Percentiles rank a stretch among this genome's conserved stretches.
These are phyloP conservation scores for Ophiocordyceps unilateralis DNA, from an alignment of 2,329 filamentous ascomycete genomes.

Conservation along the genomic window DNA sequence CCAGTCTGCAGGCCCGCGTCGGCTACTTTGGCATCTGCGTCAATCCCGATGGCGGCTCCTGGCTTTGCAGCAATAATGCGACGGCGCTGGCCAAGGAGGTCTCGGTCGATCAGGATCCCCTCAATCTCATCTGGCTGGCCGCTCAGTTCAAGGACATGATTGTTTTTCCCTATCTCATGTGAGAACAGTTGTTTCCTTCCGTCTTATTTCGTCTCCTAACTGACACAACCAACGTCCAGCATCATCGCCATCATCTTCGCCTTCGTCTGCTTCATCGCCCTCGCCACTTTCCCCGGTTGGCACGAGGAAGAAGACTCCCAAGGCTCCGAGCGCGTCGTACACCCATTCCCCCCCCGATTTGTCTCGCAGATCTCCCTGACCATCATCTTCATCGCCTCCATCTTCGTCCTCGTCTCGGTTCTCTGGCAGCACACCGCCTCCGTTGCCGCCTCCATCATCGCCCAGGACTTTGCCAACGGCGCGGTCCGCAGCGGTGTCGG, in stretches of 20 bases:
- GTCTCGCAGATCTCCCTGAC: slow-evolving; percentile 87
- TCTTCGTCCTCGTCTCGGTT: slow-evolving; percentile 57
- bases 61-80: slow-evolving; percentile 94
- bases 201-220: neutral
- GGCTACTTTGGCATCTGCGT: slow-evolving; percentile 98
- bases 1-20: slow-evolving; percentile 74
- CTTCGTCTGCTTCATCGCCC: slow-evolving; percentile 84
- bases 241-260: slow-evolving; percentile 97
- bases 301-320: slow-evolving; percentile 73
- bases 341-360: slow-evolving; percentile 80
- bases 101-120: slow-evolving; percentile 77
- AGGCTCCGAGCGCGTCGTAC: slow-evolving; percentile 77
- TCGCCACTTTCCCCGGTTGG: slow-evolving; percentile 95
- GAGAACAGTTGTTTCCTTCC: slow-evolving; percentile 16
- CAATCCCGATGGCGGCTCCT: slow-evolving; percentile 75
- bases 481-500: slow-evolving; percentile 75
- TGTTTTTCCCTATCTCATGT: slow-evolving; percentile 94
- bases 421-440: slow-evolving; percentile 93
- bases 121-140: slow-evolving; percentile 95
- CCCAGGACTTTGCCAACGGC: slow-evolving; percentile 83
- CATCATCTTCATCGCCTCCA: slow-evolving; percentile 67
- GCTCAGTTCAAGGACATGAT: slow-evolving; percentile 97
- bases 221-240: slow-evolving; percentile 23
- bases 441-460: slow-evolving; percentile 83
- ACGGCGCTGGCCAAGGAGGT: slow-evolving; percentile 83